These are phyloP conservation scores for Telfairia occidentalis DNA, from an alignment of 331 rosid genomes.

Conservation along the genomic window DNA sequence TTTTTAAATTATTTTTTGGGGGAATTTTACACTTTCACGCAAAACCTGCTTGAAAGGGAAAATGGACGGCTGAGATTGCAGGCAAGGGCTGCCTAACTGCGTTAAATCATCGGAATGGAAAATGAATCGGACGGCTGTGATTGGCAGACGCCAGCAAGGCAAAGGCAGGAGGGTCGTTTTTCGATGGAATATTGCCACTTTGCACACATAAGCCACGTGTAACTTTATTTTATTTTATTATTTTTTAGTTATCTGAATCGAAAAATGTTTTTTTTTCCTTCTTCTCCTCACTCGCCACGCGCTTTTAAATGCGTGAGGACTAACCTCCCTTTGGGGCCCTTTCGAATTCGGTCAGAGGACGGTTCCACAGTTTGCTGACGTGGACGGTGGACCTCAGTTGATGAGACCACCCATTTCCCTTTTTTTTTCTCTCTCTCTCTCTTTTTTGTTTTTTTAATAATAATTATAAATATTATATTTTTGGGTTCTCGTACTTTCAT, in stretches of 20 bases:
- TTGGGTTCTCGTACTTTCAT: too few relatives aligned
- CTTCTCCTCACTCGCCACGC: not conserved
- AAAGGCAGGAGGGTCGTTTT: not conserved
- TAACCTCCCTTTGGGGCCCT: not conserved
- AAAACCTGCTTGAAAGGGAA: slow-evolving; percentile 5
- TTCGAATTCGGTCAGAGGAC: slow-evolving; percentile 1
- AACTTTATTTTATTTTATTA: slow-evolving; percentile 5
- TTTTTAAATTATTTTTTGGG: not conserved
- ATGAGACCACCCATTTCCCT: not conserved
- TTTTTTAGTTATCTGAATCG: slow-evolving; percentile 11
- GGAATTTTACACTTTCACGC: slow-evolving; percentile 10
- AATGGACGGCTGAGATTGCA: slow-evolving; percentile 8
- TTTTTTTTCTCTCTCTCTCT: not conserved
- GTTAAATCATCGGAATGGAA: not conserved
- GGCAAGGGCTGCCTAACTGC: not conserved
- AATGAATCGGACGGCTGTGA: slow-evolving; percentile 7
- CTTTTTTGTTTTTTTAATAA: not conserved
- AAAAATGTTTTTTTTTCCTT: not conserved
- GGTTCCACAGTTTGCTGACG: not conserved
- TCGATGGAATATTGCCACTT: slow-evolving; percentile 16
- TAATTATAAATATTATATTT: too few relatives aligned
- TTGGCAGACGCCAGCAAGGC: slow-evolving; percentile 10
- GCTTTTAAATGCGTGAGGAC: not conserved
- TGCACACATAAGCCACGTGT: slow-evolving; percentile 15
- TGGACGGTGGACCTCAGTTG: slow-evolving; percentile 5